phyloP scores from a whole-genome alignment of 306 rosid genomes.

The Trifolium subterraneum region DNA sequence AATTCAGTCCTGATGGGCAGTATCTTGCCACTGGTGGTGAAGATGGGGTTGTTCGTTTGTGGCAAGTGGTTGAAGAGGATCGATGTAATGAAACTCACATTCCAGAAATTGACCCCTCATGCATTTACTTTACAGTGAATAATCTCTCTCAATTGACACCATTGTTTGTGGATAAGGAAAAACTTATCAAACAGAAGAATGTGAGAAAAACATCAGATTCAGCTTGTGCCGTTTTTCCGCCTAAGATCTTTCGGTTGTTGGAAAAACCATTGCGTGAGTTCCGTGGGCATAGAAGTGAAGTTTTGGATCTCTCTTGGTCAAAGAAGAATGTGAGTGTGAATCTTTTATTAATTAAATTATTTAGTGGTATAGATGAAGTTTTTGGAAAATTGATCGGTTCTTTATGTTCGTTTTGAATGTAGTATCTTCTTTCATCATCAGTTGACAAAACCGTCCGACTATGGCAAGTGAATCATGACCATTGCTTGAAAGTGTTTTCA shows the following conservation, averaged over 20 bases:
- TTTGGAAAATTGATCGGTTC: slow-evolving; percentile 31
- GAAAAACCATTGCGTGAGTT: slow-evolving; percentile 89
- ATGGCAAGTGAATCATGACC: slow-evolving; percentile 74
- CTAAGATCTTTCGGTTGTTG: slow-evolving; percentile 74
- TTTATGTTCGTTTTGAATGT: slow-evolving; percentile 46
- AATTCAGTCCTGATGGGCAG: slow-evolving; percentile 95
- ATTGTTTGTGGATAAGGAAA: slow-evolving; percentile 72
- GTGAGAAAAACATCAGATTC: slow-evolving; percentile 79
- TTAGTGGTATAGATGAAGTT: slow-evolving; percentile 15
- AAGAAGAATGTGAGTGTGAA: slow-evolving; percentile 86
- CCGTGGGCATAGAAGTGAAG: slow-evolving; percentile 76
- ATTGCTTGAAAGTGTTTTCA: slow-evolving; percentile 80
- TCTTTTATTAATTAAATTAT: slow-evolving; percentile 9
- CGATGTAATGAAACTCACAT: slow-evolving; percentile 76
- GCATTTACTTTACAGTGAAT: slow-evolving; percentile 84
- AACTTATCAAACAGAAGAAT: slow-evolving; percentile 53
- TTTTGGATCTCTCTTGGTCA: slow-evolving; percentile 96
- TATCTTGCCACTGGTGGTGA: slow-evolving; percentile 93
- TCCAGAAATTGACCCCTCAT: slow-evolving; percentile 82
- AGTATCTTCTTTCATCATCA: slow-evolving; percentile 88
- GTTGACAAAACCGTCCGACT: slow-evolving; percentile 91
- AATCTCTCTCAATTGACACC: slow-evolving; percentile 80
- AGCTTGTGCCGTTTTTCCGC: slow-evolving; percentile 83
- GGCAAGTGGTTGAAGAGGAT: slow-evolving; percentile 93
- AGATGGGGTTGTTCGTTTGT: slow-evolving; percentile 81